Evolutionary conservation across 2,329 filamentous ascomycete species (phyloP), one percentile per base, ranked within the genome.

Genomic region (Chaetomiaceae sp.): DNA sequence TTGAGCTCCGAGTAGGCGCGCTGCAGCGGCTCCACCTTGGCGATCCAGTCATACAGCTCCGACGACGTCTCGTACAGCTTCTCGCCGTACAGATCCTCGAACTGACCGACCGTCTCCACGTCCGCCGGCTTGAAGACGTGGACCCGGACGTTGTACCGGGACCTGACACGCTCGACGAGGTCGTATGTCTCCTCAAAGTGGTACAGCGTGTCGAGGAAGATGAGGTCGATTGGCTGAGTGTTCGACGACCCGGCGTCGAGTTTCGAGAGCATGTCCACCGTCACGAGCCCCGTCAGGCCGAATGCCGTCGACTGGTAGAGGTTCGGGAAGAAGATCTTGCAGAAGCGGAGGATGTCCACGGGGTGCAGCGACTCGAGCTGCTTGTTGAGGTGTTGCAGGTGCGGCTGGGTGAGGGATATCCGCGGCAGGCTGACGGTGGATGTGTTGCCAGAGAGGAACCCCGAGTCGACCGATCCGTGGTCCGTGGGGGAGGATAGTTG

Each of bases 11-110:
- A 74, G 68, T 96, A 97, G 6, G 93, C 88, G 51, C 93, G 83
- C 69, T 95, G 84, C 45, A 90, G 88, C 14, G 93, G 93, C 74
- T 98, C 93, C 39, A 98, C 93, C 74, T 98, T 98, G 70, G 90
- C 93, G 53, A 93, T 76, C 76, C 88, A 97, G 75, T 98, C 93
- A 69, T 98, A 98, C 61, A 91, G 78, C 61, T 96, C 87, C 40
- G 89, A 78, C 55, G 93, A 84, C 26, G 74, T 79, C 64, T 95
- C 86, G 83, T 90, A 98, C 38, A 97, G 72, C 56, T 81, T 79
- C 63, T 83, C 74, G 61, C 93, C 93, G 63, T 96, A 88, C 60
- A 81, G 83, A 51, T 77, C 72, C 64, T 88, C 85, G 61, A 98
- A 96, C 54, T 95, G 84, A 42, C 78, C 78, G 15, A 78, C 75